Evolutionary conservation across 1,139 yeast genomes (phyloP).

Genomic region (Pichia cactophila): DNA sequence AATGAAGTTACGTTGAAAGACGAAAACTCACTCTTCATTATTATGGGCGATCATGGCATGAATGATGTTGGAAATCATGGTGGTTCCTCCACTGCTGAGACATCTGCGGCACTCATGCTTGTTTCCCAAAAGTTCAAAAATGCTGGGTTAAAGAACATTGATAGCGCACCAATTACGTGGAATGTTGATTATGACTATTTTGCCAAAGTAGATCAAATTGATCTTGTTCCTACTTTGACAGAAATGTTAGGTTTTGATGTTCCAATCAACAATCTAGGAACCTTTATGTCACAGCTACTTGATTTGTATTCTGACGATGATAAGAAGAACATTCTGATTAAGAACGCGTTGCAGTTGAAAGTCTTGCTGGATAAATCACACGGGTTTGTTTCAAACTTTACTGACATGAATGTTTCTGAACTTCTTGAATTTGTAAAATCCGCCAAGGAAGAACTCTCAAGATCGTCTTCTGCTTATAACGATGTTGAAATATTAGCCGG

Average conservation of each 20-base stretch:
- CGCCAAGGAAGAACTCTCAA: slow-evolving; percentile 51
- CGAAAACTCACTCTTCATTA: slow-evolving; percentile 53
- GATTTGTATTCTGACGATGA: slow-evolving; percentile 33
- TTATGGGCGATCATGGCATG: slow-evolving; percentile 97
- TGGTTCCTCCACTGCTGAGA: slow-evolving; percentile 87
- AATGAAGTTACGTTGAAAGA: slow-evolving; percentile 36
- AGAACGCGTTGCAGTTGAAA: slow-evolving; percentile 60
- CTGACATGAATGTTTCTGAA: slow-evolving; percentile 19
- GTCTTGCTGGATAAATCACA: slow-evolving; percentile 25
- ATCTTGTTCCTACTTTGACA: slow-evolving; percentile 79
- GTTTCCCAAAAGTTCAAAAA: slow-evolving; percentile 52
- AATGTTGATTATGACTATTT: slow-evolving; percentile 46
- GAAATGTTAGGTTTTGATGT: slow-evolving; percentile 69
- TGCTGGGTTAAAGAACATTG: slow-evolving; percentile 8
- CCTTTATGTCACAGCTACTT: slow-evolving; percentile 52
- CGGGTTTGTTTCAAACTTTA: slow-evolving; percentile 14
- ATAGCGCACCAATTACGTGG: slow-evolving; percentile 36
- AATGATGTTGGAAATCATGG: slow-evolving; percentile 93
- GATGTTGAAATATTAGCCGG: slow-evolving; percentile 46
- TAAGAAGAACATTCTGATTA: slow-evolving; percentile 35
- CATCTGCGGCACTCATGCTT: slow-evolving; percentile 72
- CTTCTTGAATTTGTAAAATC: slow-evolving; percentile 36
- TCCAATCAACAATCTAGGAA: slow-evolving; percentile 81
- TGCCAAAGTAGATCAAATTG: slow-evolving; percentile 63
- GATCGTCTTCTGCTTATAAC: slow-evolving; percentile 70